Base-by-base conservation (phyloP, 441 rosid species). In the Adansonia grandidieri region DNA sequence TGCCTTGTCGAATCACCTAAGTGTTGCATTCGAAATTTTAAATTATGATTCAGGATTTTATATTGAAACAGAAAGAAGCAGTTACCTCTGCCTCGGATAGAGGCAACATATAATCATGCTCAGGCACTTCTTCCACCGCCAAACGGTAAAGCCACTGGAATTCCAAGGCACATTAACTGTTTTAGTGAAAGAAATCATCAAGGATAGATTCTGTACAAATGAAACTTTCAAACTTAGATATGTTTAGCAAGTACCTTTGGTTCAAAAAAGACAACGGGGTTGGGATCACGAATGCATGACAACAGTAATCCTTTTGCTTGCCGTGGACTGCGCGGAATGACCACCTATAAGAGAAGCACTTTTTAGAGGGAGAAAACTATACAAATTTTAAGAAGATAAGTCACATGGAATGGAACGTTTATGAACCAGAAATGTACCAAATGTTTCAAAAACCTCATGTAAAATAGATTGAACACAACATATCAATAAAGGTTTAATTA, bases 111-210 rank as follows among this genome's bases (percentile, higher is more conserved):
- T 91, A 92, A 82, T 94, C 98, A 73, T 86, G 78, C 82, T 94
- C 97, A 5, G 97, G 96, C 75, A 94, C 98, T 74, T 90, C 92
- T 79, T 92, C 98, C 6, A 93, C 94, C 9, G 96, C 88, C 88
- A 89, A 86, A 61, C 98, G 94, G 65, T 92, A 94, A 42, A 94
- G 90, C 97, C 98, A 94, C 98, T 94, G 85, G 51, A 86, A 61
- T 62, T 58, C 77, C 73, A 70, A 75, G 47, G 80, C n/a, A 85
- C 17, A 13, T 9, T 28, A 15, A 61, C 47, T 40, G 77, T 20
- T 74, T 83, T 28, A 82, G 58, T 45, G 10, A 45, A 44, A 54
- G 24, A 61, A 62, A 20, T 64, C 45, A 57, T 42, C 64, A 28
- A 14, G 58, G 14, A 45, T 13, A 76, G 73, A 79, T 44, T 65